Percentiles rank a stretch among this genome's conserved stretches.
Conservation (phyloP, 192 early-diverging fungal genomes). For the Umbelopsis ramanniana region DNA sequence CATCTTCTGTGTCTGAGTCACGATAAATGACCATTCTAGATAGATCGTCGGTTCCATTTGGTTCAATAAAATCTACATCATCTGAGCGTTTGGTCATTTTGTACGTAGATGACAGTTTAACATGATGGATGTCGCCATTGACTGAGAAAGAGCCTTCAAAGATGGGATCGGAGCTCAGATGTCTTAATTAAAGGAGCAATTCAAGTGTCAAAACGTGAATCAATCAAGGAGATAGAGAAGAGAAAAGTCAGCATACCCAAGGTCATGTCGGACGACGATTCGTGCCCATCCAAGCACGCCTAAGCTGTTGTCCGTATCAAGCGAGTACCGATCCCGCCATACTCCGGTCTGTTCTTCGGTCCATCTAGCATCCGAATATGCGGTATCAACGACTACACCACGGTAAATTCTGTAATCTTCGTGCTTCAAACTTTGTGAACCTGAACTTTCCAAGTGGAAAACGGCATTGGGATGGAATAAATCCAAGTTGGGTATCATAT, state of each 20-base stretch:
- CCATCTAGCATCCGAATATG: conserved; percentile 18
- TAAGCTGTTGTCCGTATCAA: conserved; percentile 38
- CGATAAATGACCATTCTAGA: conserved; percentile 29
- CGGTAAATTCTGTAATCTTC: conserved; percentile 61
- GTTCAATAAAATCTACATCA: conserved; percentile 41
- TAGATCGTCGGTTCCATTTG: neutral
- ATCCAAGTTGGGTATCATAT: conserved; percentile 72
- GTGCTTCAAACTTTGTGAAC: conserved; percentile 35
- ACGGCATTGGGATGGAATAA: conserved; percentile 68
- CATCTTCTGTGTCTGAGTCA: conserved; percentile 22
- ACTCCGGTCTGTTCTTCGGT: conserved; percentile 31
- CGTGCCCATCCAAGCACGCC: conserved; percentile 60
- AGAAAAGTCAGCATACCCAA: neutral
- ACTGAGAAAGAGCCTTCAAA: conserved; percentile 62
- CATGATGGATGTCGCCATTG: conserved; percentile 55
- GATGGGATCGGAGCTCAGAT: conserved; percentile 31
- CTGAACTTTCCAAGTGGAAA: conserved; percentile 29
- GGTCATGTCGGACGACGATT: conserved; percentile 45
- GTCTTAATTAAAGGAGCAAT: neutral
- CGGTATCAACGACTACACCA: conserved; percentile 46
- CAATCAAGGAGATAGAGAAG: neutral
- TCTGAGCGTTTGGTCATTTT: conserved; percentile 49
- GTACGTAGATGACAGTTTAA: conserved; percentile 57
- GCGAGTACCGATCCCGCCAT: conserved; percentile 27
- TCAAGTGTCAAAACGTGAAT: neutral